Evolutionary conservation across 2,329 filamentous ascomycete species (phyloP).

Genomic region (Cryoendolithus antarcticus): DNA sequence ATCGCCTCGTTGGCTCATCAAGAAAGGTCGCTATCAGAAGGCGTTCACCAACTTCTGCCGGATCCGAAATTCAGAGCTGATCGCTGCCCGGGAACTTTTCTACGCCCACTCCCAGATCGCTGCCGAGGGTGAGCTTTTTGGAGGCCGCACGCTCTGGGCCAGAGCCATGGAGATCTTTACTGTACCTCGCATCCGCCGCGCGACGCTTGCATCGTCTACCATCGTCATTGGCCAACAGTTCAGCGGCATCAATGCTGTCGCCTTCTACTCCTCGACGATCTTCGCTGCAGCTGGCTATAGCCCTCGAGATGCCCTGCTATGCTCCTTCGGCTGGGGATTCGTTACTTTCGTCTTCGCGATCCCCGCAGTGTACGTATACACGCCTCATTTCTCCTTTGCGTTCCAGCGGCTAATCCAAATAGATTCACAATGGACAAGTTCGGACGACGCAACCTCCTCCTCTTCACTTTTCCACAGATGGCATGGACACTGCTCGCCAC

Average conservation of each 20-base stretch:
- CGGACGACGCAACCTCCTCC: constrained; percentile 28
- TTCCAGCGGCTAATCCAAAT: constrained; percentile 23
- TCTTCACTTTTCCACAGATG: constrained; percentile 35
- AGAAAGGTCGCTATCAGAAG: constrained; percentile 11
- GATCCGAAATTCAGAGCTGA: constrained; percentile 17
- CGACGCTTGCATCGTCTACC: constrained; percentile 10
- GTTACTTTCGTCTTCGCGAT: constrained; percentile 48
- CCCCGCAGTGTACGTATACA: constrained; percentile 43
- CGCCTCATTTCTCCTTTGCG: too few species aligned
- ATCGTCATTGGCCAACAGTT: constrained; percentile 14
- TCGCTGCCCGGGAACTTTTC: constrained; percentile 21
- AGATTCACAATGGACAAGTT: constrained; percentile 30
- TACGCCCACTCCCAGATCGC: constrained; percentile 14
- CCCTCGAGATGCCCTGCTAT: constrained; percentile 38
- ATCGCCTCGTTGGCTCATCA: constrained; percentile 17
- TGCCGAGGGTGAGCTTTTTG: constrained; percentile 14
- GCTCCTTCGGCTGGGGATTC: constrained; percentile 46
- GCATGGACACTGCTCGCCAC: constrained; percentile 36
- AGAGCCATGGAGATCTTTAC: constrained; percentile 11
- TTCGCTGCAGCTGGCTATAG: constrained; percentile 23
- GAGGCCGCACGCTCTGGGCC: constrained; percentile 3
- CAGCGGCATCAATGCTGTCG: constrained; percentile 21
- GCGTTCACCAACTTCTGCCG: constrained; percentile 34
- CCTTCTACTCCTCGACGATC: constrained; percentile 25
- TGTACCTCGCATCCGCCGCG: constrained; percentile 14